Evolutionary conservation across 2,329 filamentous ascomycete species (phyloP), one percentile per base, ranked within the genome.

Genomic region (Penicillium sp.): DNA sequence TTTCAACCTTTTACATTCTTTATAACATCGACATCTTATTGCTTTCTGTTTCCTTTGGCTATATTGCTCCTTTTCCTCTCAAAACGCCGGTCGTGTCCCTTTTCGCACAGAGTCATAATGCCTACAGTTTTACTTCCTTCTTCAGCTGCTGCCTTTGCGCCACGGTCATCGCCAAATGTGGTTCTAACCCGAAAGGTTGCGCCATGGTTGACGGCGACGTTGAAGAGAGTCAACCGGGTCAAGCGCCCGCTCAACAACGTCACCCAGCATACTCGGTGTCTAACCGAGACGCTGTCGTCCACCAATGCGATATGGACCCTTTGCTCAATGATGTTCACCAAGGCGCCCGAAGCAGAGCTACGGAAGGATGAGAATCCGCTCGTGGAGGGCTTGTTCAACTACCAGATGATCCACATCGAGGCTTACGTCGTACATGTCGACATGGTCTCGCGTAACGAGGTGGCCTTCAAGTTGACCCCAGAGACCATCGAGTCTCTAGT

Each of bases 401-500:
- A 94, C 79, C 90, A 96, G 81, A 86, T 97, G 73, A 83, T 97
- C 73, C 92, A 97, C 76, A 82, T 98, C 69, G 93, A 98, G 80
- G 95, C 95, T 54, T 99, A 99, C 77, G 94, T 98, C 69, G 95
- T 99, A 62, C 94, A 98, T 78, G 92, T 99, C 78, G 95, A 99
- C 82, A 96, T 98, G 92, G 94, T 99, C 61, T 87, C 96, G 71
- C 90, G 93, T 78, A 95, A 96, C 76, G 95, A 98, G 82, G 92
- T 99, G 72, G 95, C 93, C 68, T 98, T 93, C 86, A 99, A 99
- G 85, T 86, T 99, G 72, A 98, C 93, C 25, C 86, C 89, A 59
- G 95, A 98, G 75, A 92, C 93, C 63, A 99, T 99, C 79, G 92
- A 96, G 72, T 81, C 90, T 54, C 86, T 99, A 65, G 89, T 96